Base-by-base conservation (phyloP, 139 green algal species). In the Chlorella vulgaris region DNA sequence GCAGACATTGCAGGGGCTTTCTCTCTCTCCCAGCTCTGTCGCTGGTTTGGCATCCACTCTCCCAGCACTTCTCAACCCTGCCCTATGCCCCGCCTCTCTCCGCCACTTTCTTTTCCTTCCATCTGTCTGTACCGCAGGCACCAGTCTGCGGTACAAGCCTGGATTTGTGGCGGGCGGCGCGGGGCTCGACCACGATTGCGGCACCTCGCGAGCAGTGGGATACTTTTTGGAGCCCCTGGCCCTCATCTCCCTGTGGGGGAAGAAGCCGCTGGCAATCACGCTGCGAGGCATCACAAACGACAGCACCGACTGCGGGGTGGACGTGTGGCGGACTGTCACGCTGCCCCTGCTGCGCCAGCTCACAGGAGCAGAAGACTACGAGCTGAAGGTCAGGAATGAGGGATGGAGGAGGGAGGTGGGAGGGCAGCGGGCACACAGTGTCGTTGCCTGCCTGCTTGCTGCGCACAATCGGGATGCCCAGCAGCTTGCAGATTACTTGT, bases 191-290 rank as follows among this genome's bases (percentile, higher is more conserved):
- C 97, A 99, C 83, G 96, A 99, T 79, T 99, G 96, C 84, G 91
- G 92, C 67, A 92, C 84, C 31, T 76, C 66, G 7, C 86, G 97
- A 7, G 90, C 79, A 51, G 94, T 99, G 28, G 93, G 93, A 3
- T 99, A 97, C 85, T 99, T 97, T 71, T 71, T 99, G 50, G 96
- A 99, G 87, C 90, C 93, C 1, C 88, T 99, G 39, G 61, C 95
- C 35, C 26, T 95, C 31, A 84, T 99, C 4, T 88, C 88, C 0
- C 78, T 99, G 42, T 99, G 97, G 86, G 95, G 89, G 31, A 98
- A 98, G 78, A 95, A 96, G 89, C 90, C 94, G 4, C 81, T 98
- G 36, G 83, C 78, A n/a, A 93, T 96, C 61, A 96, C 89, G 19
- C 86, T 98, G 40, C 75, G 67, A 15, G 95, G 97, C n/a, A 88